Conservation (phyloP, 1,284 basidiomycete species). For the Ganoderma meredithae region DNA sequence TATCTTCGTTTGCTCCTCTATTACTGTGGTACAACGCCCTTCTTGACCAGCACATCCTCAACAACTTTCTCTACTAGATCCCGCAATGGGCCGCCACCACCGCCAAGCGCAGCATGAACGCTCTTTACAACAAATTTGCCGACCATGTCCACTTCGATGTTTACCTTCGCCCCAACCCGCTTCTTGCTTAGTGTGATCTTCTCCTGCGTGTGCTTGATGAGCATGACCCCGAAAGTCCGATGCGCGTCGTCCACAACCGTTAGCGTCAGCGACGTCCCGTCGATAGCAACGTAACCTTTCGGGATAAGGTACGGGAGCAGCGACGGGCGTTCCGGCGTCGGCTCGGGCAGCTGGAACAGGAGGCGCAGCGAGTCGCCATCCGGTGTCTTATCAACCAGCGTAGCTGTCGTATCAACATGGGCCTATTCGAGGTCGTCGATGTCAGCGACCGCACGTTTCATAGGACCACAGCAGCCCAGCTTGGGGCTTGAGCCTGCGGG, state of each 20-base stretch:
- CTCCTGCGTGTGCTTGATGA: constrained; percentile 93
- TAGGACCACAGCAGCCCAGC: too few species aligned
- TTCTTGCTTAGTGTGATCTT: constrained; percentile 89
- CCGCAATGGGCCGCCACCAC: constrained; percentile 61
- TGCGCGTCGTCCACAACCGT: constrained; percentile 81
- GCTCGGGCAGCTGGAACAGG: constrained; percentile 77
- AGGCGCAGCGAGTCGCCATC: constrained; percentile 92
- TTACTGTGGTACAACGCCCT: constrained; percentile 43
- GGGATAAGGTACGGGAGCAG: constrained; percentile 88
- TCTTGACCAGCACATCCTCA: constrained; percentile 67
- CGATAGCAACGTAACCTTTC: constrained; percentile 97
- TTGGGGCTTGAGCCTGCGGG: neutral
- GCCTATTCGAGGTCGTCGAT: constrained; percentile 61
- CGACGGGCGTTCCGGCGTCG: constrained; percentile 66
- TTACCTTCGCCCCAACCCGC: constrained; percentile 82
- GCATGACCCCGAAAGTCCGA: constrained; percentile 89
- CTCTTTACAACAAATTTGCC: constrained; percentile 89
- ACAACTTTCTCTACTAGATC: constrained; percentile 77
- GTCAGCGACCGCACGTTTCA: neutral
- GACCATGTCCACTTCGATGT: constrained; percentile 95
- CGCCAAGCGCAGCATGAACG: constrained; percentile 75
- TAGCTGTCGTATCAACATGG: constrained; percentile 92
- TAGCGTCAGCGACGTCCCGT: constrained; percentile 94
- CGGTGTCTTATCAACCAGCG: constrained; percentile 65
- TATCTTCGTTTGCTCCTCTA: constrained; percentile 8